Base-by-base conservation (phyloP, 306 rosid species). In the Lathyrus sativus region DNA sequence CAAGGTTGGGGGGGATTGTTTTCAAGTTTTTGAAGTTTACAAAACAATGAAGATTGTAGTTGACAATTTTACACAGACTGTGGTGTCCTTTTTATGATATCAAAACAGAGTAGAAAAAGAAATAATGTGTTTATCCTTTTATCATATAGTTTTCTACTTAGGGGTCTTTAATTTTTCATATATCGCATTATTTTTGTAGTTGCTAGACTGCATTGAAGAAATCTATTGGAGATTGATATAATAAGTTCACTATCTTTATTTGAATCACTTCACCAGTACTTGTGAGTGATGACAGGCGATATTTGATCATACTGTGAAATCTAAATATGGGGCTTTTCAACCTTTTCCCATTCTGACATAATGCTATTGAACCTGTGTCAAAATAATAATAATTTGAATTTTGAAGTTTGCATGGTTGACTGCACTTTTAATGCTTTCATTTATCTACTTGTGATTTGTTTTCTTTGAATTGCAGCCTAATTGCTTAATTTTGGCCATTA, bases 401-500 rank as follows among this genome's bases (percentile, higher is more conserved):
- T 60, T 60, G n/a, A 37, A 37, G 46, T 37, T 22, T 53, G 33
- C n/a, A 22, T 1, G n/a, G 10, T 9, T 7, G 19, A 9, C 45
- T 15, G n/a, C 35, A 62, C 75, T 31, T 53, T 68, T 29, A 73
- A 51, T 9, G 22, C 48, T 15, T 60, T 17, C 12, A 41, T 37
- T 26, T 29, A 66, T 71, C 58, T 58, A 67, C 22, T 48, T 14
- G 44, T 53, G 17, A 11, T 11, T 63, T 56, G 9, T 68, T n/a
- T 24, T 17, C 42, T 46, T 49, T 66, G 33, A 9, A 12, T 22
- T 73, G 79, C 90, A 91, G 98, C 98, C 92, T 42, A 91, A 87
- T 75, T 89, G 96, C 81, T 62, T 91, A 33, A 91, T 91, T 76
- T 78, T 91, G 84, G 96, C 98, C 53, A 87, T 87, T 78, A 89